Percentiles rank a stretch among this genome's conserved stretches.
Conservation (phyloP, 257 asterid species). For the Mentha longifolia region DNA sequence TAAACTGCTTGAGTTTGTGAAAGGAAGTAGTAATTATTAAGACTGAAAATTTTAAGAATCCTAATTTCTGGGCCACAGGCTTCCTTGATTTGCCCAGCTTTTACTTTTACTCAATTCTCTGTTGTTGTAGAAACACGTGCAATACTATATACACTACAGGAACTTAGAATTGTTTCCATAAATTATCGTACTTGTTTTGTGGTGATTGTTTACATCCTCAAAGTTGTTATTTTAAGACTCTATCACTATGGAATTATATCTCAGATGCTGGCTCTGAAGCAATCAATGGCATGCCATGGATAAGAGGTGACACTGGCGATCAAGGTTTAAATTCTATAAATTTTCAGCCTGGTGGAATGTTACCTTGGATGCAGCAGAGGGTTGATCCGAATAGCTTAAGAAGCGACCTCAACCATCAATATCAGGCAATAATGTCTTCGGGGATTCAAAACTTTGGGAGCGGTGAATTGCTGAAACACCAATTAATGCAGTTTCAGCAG, state of each 20-base stretch:
- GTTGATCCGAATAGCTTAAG: conserved; percentile 64
- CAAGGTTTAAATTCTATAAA: conserved; percentile 72
- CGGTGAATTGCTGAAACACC: conserved; percentile 72
- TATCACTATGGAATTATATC: conserved; percentile 3
- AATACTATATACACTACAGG: not conserved
- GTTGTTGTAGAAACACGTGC: not conserved
- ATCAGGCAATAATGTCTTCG: conserved; percentile 76
- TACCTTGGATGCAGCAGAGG: conserved; percentile 91
- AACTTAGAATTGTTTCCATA: conserved; percentile 9
- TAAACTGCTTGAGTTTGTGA: no score
- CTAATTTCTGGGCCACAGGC: not conserved
- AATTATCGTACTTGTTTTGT: not conserved
- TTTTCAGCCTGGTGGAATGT: conserved; percentile 71
- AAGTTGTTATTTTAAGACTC: not conserved
- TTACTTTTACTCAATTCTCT: not conserved
- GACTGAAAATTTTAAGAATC: no score
- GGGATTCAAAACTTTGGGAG: conserved; percentile 68
- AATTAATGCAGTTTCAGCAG: conserved; percentile 75
- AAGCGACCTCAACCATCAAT: conserved; percentile 77
- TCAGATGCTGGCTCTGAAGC: conserved; percentile 75
- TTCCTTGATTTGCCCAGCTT: not conserved
- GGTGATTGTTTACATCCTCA: not conserved
- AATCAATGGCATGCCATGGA: conserved; percentile 79
- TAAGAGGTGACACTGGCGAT: conserved; percentile 78
- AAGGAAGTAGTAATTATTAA: no score